A percentile compares a stretch with the other conserved stretches of the same genome.
Evolutionary conservation across 2,329 filamentous ascomycete genomes (phyloP).

Genomic region (Talaromyces funiculosus): DNA sequence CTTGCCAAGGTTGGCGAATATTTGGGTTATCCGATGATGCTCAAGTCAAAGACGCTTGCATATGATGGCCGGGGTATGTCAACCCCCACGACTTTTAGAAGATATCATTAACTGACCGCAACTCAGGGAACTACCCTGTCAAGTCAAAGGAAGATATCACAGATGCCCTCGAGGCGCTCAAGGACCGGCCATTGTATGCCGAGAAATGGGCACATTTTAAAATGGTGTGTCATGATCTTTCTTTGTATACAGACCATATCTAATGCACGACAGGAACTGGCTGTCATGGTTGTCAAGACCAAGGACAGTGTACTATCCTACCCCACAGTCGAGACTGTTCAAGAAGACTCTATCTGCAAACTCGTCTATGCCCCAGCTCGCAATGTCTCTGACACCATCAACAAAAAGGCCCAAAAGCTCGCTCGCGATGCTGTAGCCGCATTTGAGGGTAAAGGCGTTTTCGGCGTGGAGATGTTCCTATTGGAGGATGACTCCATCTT

Average conservation of each 20-base stretch:
- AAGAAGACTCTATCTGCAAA: slow-evolving; percentile 93
- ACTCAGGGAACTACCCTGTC: slow-evolving; percentile 64
- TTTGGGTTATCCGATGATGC: slow-evolving; percentile 81
- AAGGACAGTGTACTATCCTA: slow-evolving; percentile 70
- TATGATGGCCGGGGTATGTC: slow-evolving; percentile 80
- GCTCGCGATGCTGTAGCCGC: slow-evolving; percentile 72
- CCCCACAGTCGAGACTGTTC: slow-evolving; percentile 87
- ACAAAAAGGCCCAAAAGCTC: slow-evolving; percentile 64
- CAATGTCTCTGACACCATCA: slow-evolving; percentile 56
- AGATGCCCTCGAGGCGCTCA: slow-evolving; percentile 64
- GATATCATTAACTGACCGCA: no score
- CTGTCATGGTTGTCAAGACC: slow-evolving; percentile 91
- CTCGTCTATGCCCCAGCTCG: slow-evolving; percentile 82
- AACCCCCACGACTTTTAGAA: no score
- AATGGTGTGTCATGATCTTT: slow-evolving; percentile 39
- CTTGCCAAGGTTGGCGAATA: slow-evolving; percentile 58
- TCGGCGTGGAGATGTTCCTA: slow-evolving; percentile 95
- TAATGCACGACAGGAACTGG: slow-evolving; percentile 56
- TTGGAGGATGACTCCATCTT: slow-evolving; percentile 65
- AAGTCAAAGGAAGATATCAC: slow-evolving; percentile 55
- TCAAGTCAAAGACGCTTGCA: slow-evolving; percentile 83
- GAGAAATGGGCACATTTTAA: slow-evolving; percentile 84
- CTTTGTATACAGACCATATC: background rate
- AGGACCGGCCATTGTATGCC: slow-evolving; percentile 68
- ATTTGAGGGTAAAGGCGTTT: slow-evolving; percentile 84